A percentile compares a stretch with the other conserved stretches of the same genome.
Evolutionary conservation across 257 asterid genomes (phyloP).

Genomic region (Solanum paucissectum): DNA sequence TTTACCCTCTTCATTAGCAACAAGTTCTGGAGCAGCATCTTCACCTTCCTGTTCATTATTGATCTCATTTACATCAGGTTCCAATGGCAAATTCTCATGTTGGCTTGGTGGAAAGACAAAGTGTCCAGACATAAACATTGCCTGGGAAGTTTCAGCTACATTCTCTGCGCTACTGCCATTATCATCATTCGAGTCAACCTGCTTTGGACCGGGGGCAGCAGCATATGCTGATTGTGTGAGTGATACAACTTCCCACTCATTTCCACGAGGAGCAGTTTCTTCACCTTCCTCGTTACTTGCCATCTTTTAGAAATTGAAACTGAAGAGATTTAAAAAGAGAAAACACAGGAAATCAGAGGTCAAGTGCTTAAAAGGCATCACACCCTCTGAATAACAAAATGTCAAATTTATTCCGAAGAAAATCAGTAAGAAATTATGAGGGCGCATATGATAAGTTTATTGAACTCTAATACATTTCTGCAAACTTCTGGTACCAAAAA

Average conservation of each 20-base stretch:
- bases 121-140: constrained; percentile 69
- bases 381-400: background rate
- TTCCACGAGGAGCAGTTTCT: constrained; percentile 51
- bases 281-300: constrained; percentile 40
- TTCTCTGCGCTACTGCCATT: constrained; percentile 15
- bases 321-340: constrained; percentile 1
- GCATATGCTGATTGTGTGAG: constrained; percentile 77
- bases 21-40: constrained; percentile 13
- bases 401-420: background rate
- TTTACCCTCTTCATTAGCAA: constrained; percentile 14
- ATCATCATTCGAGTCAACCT: constrained; percentile 24
- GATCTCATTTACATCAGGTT: constrained; percentile 23
- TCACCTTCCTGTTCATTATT: constrained; percentile 25
- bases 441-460: background rate
- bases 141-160: constrained; percentile 45
- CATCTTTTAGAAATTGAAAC: constrained; percentile 23
- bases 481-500: background rate
- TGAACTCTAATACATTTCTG: background rate
- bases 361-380: background rate
- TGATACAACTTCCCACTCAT: constrained; percentile 89
- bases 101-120: constrained; percentile 72
- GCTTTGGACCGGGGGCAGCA: constrained; percentile 54
- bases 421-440: background rate
- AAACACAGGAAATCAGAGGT: background rate
- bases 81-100: constrained; percentile 54